Conservation (phyloP, 2,329 filamentous ascomycete genomes). For the Monosporascus sp. region DNA sequence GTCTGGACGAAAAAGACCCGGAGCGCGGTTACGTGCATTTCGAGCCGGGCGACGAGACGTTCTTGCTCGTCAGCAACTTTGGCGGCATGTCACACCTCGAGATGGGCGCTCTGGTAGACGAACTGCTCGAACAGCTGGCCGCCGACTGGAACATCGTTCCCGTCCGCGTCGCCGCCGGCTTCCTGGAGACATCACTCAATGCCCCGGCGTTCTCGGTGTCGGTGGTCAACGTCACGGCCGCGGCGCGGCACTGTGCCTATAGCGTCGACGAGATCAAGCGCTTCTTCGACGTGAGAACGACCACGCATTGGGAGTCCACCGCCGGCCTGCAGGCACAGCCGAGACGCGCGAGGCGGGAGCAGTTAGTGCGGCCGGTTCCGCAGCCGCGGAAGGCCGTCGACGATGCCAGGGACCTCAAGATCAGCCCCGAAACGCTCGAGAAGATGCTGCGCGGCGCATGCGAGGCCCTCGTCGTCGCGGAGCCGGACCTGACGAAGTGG, state of each 20-base stretch:
- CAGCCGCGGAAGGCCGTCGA: conserved; percentile 32
- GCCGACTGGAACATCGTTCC: conserved; percentile 43
- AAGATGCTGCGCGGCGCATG: conserved; percentile 51
- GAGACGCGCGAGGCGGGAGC: conserved; percentile 33
- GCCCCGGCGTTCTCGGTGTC: conserved; percentile 67
- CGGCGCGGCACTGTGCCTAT: conserved; percentile 40
- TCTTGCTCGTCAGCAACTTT: conserved; percentile 54
- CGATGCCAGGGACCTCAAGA: conserved; percentile 36
- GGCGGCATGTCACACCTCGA: conserved; percentile 55
- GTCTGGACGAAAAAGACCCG: conserved; percentile 50
- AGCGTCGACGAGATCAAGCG: conserved; percentile 50
- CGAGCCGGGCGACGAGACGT: conserved; percentile 39
- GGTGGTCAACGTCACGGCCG: conserved; percentile 52
- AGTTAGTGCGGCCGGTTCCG: conserved; percentile 35
- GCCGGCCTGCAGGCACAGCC: conserved; percentile 36
- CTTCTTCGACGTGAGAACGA: conserved; percentile 60
- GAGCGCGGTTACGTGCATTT: conserved; percentile 47
- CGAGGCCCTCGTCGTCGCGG: conserved; percentile 48
- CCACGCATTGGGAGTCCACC: conserved; percentile 50
- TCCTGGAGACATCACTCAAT: conserved; percentile 67
- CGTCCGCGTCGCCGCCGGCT: conserved; percentile 54
- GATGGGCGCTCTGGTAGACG: conserved; percentile 48
- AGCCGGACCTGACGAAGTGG: conserved; percentile 58
- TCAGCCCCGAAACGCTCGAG: conserved; percentile 49
- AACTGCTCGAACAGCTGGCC: conserved; percentile 46